These are phyloP conservation scores for Polygonum maritimum DNA, from an alignment of 148 eudicot genomes.

Conservation along the genomic window DNA sequence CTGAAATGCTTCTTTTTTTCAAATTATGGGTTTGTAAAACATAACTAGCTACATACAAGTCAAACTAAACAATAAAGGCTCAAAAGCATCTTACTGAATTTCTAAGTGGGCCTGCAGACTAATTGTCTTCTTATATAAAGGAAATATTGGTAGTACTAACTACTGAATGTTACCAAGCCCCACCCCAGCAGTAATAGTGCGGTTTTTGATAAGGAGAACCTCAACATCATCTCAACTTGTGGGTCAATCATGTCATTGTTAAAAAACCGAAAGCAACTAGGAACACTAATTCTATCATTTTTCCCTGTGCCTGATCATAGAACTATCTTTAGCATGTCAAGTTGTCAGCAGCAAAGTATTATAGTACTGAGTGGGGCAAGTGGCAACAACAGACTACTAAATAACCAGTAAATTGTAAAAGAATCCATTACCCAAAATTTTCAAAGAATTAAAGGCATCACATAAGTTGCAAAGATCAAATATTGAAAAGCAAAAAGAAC, in stretches of 20 bases:
- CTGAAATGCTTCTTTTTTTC: neutral
- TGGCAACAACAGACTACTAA: too few species aligned
- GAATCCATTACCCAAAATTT: neutral
- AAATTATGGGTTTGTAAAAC: neutral
- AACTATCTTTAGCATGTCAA: too few species aligned
- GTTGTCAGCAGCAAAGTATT: too few species aligned
- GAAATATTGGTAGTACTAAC: neutral
- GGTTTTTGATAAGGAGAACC: neutral
- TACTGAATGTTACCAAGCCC: neutral
- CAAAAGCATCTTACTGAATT: neutral
- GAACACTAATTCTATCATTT: neutral
- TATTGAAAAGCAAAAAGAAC: conserved; percentile 1
- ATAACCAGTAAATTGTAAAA: neutral
- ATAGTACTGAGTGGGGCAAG: too few species aligned
- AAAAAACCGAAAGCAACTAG: neutral
- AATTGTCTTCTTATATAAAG: neutral
- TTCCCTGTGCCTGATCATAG: neutral
- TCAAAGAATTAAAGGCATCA: too few species aligned
- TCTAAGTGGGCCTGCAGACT: conserved; percentile 7
- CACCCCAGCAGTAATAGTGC: too few species aligned
- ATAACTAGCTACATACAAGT: neutral
- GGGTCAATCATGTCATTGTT: neutral
- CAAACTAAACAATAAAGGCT: neutral
- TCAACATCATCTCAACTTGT: conserved; percentile 3
- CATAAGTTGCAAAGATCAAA: neutral